Base-by-base conservation (phyloP, 805 yeast genomes). In the Pichia manshurica region DNA sequence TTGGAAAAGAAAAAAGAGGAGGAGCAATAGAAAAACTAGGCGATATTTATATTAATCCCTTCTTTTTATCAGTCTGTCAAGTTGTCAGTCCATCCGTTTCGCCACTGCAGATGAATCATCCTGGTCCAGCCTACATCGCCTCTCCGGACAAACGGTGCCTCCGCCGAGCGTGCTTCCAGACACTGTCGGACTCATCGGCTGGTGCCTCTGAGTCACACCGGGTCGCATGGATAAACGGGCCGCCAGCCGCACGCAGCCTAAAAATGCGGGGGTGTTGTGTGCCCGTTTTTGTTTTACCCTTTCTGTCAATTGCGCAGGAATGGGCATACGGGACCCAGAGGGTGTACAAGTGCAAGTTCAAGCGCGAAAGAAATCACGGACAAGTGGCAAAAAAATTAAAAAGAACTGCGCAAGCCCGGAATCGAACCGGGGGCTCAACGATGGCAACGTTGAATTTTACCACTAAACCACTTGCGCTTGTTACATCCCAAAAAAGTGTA, bases 401-500 rank as follows among this genome's bases (percentile, higher is more conserved):
- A 32, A 17, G 7, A 42, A 20, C 16, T 55, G 60, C 59, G 58
- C 58, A 51, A 56, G 55, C 59, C 59, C 56, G 59, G 59, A 56
- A 56, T 56, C 57, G 59, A 56, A 56, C 59, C 56, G 51, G 57
- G 59, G 59, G 59, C 59, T 51, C 58, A 52, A 54, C 58, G 56
- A 55, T 55, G 58, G 58, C 58, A 55, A 55, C 56, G 57, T 49
- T 52, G 50, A 47, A 47, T 47, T 44, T 43, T 47, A 47, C 50
- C 50, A 47, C 50, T 47, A 47, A 44, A 47, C 50, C 50, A 47
- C 47, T 47, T 43, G 44, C 50, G 47, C 50, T 32, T 23, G n/a
- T n/a, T n/a, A n/a, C n/a, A n/a, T n/a, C n/a, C n/a, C n/a, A n/a
- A n/a, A n/a, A n/a, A n/a, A n/a, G n/a, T n/a, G n/a, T n/a, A n/a